Evolutionary conservation across 345 rosid species (phyloP), one percentile per base, ranked within the genome.

Genomic region (Punica granatum): DNA sequence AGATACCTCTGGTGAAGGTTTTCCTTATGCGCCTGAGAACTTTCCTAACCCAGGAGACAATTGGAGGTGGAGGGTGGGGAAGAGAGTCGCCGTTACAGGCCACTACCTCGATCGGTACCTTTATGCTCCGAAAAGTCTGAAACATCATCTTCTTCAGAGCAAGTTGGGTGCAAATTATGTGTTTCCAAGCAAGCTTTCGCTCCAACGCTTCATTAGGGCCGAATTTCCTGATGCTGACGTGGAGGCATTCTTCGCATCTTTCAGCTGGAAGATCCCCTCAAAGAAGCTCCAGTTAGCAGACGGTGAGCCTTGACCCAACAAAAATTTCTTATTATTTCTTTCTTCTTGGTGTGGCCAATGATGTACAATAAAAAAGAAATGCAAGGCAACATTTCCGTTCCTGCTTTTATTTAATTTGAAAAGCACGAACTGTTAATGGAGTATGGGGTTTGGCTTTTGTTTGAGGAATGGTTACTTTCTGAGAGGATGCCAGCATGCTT

Each of bases 51-150:
- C 90, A 2, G 95, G 97, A 10, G 95, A 92, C 74, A 79, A 67
- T 39, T 92, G 98, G 97, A 60, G 68, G 51, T 92, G 98, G 98
- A 85, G 72, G 64, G 98, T 88, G 63, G 98, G 98, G 69, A 88
- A 30, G 74, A 82, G 97, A 80, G 78, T 76, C 56, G 66, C 35
- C 60, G 28, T 1, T 54, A 46, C 70, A 3, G 97, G 97, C 19
- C 63, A 79, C 58, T 83, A 75, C 67, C 60, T 33, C 15, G 98
- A 92, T 65, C 70, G 97, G 72, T 86, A 84, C 77, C 65, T 92
- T 21, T 92, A 83, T 78, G 86, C 79, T 73, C 98, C 98, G 1
- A 78, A 53, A 60, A 75, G 73, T 63, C 83, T 92, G 60, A 54
- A 54, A 54, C 41, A 37, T n/a, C n/a, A 56, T 62, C 46, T 7